Evolutionary conservation across 768 basidiomycete species (phyloP), one percentile per base, ranked within the genome.

Genomic region (Leccinellum luteum): DNA sequence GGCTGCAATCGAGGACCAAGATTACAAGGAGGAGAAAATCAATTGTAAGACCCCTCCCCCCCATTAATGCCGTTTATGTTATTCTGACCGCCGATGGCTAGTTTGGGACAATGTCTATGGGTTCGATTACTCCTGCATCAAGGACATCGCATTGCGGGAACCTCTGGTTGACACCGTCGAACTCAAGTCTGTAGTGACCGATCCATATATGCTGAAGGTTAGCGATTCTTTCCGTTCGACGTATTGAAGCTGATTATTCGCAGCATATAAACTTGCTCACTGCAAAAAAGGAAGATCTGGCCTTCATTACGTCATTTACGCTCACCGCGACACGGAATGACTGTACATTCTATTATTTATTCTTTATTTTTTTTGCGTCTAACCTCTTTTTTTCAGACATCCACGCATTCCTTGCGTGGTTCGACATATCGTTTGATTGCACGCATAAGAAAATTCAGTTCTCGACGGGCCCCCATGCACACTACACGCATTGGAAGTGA

Each of bases 71-170:
- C 12, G 14, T 45, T 31, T 19, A 12, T 59, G 34, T 47, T 32
- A 14, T 15, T 48, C 28, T 58, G n/a, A 66, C 53, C 52, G 51
- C 25, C 17, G 23, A 14, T 41, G 17, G n/a, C 4, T 65, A 98
- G 96, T 96, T 80, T 99, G 97, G 97, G 94, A 98, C 69, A 94
- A 98, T 66, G 97, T 99, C 21, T 99, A 99, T 74, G 97, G 97
- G 25, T 98, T 99, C 75, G 95, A 99, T 75, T 99, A 92, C 75
- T 97, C 94, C 41, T 98, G 97, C 73, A 98, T 99, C 81, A 98
- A 98, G 76, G 94, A 97, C 72, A 97, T 99, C 64, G 97, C 97
- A 2, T 77, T 99, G 55, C 83, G 91, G 30, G 97, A 99, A 71
- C 97, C 97, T 45, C 80, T 99, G 48, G 97, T 99, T 31, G 97